phyloP scores from a whole-genome alignment of 75 land plant species.

The Ceratopteris richardii region DNA sequence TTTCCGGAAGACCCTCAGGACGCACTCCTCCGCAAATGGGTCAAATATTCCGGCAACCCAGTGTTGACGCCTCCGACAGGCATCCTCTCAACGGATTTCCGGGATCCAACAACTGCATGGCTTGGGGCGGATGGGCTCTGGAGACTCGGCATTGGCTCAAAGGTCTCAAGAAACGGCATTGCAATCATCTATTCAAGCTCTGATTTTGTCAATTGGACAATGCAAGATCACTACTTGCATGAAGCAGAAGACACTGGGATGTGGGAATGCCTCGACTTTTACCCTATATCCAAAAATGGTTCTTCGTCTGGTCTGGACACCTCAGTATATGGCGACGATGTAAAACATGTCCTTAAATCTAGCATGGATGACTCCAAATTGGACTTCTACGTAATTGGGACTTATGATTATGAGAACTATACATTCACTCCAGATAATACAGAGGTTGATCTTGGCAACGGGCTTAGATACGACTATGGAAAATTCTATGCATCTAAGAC shows the following conservation, averaged over 20 bases:
- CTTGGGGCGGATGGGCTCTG: constrained; percentile 34
- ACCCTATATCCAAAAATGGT: constrained; percentile 34
- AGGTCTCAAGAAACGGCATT: constrained; percentile 39
- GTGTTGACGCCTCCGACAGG: constrained; percentile 63
- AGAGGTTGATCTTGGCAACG: constrained; percentile 52
- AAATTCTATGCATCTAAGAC: constrained; percentile 79
- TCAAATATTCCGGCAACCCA: constrained; percentile 51
- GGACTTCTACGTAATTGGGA: constrained; percentile 81
- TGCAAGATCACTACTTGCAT: constrained; percentile 32
- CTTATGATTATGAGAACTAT: constrained; percentile 25
- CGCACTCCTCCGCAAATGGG: constrained; percentile 58
- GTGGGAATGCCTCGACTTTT: constrained; percentile 97
- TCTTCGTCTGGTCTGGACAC: constrained; percentile 44
- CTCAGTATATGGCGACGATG: constrained; percentile 28
- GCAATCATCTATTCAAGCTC: constrained; percentile 48
- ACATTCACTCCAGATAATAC: constrained; percentile 54
- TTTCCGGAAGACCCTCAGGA: constrained; percentile 50
- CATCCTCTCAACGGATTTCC: constrained; percentile 44
- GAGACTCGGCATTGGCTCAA: constrained; percentile 64
- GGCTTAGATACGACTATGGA: constrained; percentile 69
- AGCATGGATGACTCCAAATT: constrained; percentile 65
- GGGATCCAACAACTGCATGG: constrained; percentile 92
- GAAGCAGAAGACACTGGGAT: constrained; percentile 67
- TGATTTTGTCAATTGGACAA: constrained; percentile 52
- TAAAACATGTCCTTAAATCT: constrained; percentile 75